Evolutionary conservation across 2,329 filamentous ascomycete species (phyloP).

Genomic region (Exserohilum turcica): DNA sequence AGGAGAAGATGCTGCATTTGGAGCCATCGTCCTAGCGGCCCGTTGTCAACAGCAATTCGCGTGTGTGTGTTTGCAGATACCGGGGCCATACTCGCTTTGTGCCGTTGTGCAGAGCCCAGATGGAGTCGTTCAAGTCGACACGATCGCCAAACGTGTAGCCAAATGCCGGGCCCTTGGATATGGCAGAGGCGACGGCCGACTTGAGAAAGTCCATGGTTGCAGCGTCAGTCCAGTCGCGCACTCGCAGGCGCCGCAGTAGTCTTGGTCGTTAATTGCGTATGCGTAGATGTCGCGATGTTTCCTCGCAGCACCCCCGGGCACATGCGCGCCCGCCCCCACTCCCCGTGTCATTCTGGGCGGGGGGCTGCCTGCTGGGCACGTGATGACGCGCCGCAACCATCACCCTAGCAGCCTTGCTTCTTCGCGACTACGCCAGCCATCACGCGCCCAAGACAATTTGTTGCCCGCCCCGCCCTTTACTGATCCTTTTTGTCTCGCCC

Average conservation of each 20-base stretch:
- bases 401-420: neutral
- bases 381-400: slow-evolving; percentile 3
- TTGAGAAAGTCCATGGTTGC: slow-evolving; percentile 91
- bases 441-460: neutral
- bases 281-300: too few species aligned
- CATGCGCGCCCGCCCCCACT: slow-evolving; percentile 11
- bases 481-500: neutral
- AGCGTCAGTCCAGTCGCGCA: neutral
- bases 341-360: neutral
- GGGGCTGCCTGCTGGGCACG: slow-evolving; percentile 1
- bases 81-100: slow-evolving; percentile 73
- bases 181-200: slow-evolving; percentile 94
- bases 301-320: neutral
- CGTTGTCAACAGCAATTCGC: slow-evolving; percentile 27
- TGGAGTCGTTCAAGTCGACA: slow-evolving; percentile 88
- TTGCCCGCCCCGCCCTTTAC: too few species aligned
- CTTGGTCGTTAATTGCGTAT: too few species aligned
- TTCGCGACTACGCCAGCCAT: neutral
- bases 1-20: slow-evolving; percentile 94
- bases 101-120: slow-evolving; percentile 96
- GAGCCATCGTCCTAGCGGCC: slow-evolving; percentile 80
- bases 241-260: neutral
- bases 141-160: slow-evolving; percentile 92
- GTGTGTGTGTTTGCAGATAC: slow-evolving; percentile 13
- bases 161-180: slow-evolving; percentile 91